A percentile compares a stretch with the other conserved stretches of the same genome.
Conservation (phyloP, 208 protist genomes). For the Leishmania martiniquensis region DNA sequence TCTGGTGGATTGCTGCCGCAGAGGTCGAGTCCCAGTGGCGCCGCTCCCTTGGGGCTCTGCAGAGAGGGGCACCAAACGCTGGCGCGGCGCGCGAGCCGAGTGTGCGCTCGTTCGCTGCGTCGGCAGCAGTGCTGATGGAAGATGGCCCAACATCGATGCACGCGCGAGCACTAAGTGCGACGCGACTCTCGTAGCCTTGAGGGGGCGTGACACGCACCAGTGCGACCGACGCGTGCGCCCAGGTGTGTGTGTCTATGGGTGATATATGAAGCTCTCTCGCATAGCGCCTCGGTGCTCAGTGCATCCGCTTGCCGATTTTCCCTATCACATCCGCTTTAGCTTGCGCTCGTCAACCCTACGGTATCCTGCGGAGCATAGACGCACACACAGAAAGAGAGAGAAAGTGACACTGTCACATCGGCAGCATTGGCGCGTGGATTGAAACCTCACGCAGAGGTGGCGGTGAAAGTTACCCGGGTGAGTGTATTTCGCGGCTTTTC, state of each 20-base stretch:
- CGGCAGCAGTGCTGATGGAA: conserved; percentile 11
- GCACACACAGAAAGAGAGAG: neutral
- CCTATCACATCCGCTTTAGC: neutral
- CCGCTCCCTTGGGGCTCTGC: conserved; percentile 6
- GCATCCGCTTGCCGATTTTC: neutral
- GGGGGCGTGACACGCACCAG: neutral
- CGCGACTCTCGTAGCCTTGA: neutral
- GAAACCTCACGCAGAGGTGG: neutral
- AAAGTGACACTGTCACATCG: neutral
- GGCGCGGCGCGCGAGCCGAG: neutral
- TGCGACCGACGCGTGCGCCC: neutral
- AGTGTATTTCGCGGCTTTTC: neutral
- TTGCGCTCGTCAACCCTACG: neutral
- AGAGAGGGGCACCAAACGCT: neutral
- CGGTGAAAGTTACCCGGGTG: neutral
- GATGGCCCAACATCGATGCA: conserved; percentile 17
- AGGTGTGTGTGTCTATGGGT: neutral
- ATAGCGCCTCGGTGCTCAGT: neutral
- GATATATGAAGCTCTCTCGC: neutral
- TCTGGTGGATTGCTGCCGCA: conserved; percentile 29
- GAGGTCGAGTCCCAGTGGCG: conserved; percentile 28
- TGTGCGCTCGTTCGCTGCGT: neutral
- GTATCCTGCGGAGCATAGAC: neutral
- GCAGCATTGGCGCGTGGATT: neutral
- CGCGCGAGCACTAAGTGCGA: conserved; percentile 15